Base-by-base conservation (phyloP, 257 asterid species). In the Solanum pimpinellifolium region DNA sequence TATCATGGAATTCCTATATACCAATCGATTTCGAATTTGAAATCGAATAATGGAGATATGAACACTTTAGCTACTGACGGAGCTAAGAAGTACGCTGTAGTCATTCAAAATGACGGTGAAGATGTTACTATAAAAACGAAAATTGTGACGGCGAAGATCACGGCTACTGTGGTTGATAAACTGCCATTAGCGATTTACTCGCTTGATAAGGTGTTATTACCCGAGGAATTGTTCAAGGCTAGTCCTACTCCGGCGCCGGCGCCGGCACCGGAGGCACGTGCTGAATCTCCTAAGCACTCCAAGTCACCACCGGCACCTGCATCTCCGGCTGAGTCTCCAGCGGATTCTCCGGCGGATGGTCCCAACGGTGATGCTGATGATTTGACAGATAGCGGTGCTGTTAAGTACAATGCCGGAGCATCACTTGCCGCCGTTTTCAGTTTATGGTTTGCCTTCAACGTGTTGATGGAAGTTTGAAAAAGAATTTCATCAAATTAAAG, bases 1-100 rank as follows among this genome's bases (percentile, higher is more conserved):
- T 91, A 89, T 86, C 98, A 94, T 47, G 96, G 91, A 6, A 86
- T 92, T 9, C 98, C 98, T 0, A 74, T 93, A 21, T 93, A 94
- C 68, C 80, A 90, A 39, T 88, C 98, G 0, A 11, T 92, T 10
- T 18, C 95, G 0, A 89, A 70, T 69, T 88, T 94, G 90, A 94
- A 92, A 87, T 91, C 95, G 9, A 91, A 88, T 35, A 94, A 94
- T 90, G 98, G 98, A 1, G 89, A 75, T 1, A 90, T 87, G 46
- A 92, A 86, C 90, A 91, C 95, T 3, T 80, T 94, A 44, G 95
- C 96, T n/a, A 93, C 98, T 29, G 98, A 92, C 59, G 94, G 95
- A 13, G 90, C 87, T 6, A 77, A 85, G 3, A 91, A 90, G 59
- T 94, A 41, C 88, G 86, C 65, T 52, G 72, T 93, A 82, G 86